phyloP scores from a whole-genome alignment of 2,329 filamentous ascomycete species.

The Chaetothyriales sp. region DNA sequence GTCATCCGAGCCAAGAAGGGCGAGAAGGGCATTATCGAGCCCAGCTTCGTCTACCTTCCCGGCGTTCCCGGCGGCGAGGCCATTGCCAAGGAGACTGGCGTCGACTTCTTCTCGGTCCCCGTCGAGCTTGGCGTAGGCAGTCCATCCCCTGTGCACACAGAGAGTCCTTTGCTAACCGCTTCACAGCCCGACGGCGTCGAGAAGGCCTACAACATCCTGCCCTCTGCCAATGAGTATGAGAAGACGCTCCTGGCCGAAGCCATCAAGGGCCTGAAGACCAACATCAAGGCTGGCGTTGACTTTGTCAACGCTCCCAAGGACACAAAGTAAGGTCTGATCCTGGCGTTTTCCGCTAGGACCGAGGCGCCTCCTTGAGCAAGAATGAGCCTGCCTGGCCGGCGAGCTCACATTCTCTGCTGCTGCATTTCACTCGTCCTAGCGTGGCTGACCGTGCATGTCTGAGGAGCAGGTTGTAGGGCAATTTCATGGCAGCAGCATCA shows the following conservation, averaged over 20 bases:
- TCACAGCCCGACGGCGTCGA: constrained; percentile 65
- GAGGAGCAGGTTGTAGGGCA: constrained; percentile 13
- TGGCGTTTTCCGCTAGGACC: constrained; percentile 8
- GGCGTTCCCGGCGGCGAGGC: constrained; percentile 78
- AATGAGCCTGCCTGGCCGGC: constrained; percentile 13
- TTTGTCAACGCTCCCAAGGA: constrained; percentile 62
- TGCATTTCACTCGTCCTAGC: neutral
- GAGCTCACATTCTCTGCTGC: neutral
- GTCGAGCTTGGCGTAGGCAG: constrained; percentile 81
- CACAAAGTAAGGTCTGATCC: constrained; percentile 3
- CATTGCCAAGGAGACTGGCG: constrained; percentile 68
- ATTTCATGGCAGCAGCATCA: neutral
- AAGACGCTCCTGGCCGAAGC: constrained; percentile 68
- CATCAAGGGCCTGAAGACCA: constrained; percentile 69
- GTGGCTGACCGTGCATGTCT: neutral
- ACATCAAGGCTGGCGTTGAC: constrained; percentile 85
- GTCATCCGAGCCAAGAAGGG: constrained; percentile 78
- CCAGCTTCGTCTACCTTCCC: constrained; percentile 88
- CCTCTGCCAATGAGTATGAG: constrained; percentile 68
- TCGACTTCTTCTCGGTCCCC: constrained; percentile 92
- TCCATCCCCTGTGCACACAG: constrained; percentile 1
- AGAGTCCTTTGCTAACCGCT: constrained; percentile 19
- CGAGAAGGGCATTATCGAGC: constrained; percentile 85
- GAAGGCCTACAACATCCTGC: constrained; percentile 70
- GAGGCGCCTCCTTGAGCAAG: constrained; percentile 13